Conservation (phyloP, 768 basidiomycete genomes). For the Hericium coralloides region DNA sequence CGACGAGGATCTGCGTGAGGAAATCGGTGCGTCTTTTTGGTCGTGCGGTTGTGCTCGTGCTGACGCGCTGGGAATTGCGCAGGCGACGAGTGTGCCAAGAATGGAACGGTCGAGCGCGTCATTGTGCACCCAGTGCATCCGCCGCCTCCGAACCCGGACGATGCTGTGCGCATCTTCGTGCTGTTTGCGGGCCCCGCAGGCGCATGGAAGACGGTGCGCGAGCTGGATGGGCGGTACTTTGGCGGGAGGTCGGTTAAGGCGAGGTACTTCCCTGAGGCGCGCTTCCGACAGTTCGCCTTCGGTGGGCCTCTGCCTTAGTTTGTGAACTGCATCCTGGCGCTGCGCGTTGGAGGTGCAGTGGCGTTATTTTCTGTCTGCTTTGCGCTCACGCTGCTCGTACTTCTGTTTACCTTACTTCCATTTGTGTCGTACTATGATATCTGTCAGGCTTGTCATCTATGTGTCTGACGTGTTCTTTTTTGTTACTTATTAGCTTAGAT, state of each 20-base stretch:
- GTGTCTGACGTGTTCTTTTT: background rate
- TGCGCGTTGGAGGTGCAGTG: background rate
- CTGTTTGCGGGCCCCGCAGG: conserved; percentile 86
- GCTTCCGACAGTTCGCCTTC: conserved; percentile 42
- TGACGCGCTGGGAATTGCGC: background rate
- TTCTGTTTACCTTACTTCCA: background rate
- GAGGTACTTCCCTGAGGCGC: conserved; percentile 64
- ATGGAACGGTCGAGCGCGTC: conserved; percentile 88
- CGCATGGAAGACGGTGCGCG: conserved; percentile 93
- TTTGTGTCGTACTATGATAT: background rate
- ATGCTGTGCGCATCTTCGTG: conserved; percentile 88
- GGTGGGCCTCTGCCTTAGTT: conserved; percentile 31
- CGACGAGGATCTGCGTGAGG: conserved; percentile 76
- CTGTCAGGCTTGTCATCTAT: background rate
- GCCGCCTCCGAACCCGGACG: conserved; percentile 52
- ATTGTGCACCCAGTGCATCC: conserved; percentile 74
- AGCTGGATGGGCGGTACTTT: conserved; percentile 89
- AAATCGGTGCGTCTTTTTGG: conserved; percentile 56
- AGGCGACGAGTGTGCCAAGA: conserved; percentile 90
- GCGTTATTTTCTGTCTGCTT: background rate
- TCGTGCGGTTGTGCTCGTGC: background rate
- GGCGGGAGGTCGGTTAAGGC: conserved; percentile 80
- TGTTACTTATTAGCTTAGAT: background rate
- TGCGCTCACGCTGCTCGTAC: background rate
- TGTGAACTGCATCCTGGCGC: background rate